Conservation (phyloP, 257 asterid genomes). For the Solanum medicagineum region DNA sequence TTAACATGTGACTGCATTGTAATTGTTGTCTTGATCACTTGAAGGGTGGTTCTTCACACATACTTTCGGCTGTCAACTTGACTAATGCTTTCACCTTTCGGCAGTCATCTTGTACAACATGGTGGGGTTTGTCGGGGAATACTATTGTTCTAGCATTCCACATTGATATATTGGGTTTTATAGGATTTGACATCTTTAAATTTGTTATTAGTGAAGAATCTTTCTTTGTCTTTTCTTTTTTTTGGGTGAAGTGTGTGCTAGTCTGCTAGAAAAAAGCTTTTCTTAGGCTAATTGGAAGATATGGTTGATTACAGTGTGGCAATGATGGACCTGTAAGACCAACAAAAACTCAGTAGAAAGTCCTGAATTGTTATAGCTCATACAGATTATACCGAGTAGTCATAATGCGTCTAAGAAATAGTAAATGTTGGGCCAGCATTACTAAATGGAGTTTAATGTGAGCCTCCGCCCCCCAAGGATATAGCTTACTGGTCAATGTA, state of each 20-base stretch:
- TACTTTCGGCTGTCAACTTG: not conserved
- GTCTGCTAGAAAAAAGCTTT: not conserved
- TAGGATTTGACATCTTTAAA: not conserved
- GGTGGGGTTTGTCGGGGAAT: not conserved
- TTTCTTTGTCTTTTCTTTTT: not conserved
- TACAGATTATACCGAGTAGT: not conserved
- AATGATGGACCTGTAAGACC: not conserved
- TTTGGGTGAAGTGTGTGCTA: not conserved
- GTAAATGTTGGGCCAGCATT: not conserved
- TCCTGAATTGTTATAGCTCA: not conserved
- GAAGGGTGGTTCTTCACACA: not conserved
- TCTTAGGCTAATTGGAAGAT: not conserved
- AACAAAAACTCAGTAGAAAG: not conserved
- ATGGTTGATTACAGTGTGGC: not conserved
- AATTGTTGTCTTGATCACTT: not conserved
- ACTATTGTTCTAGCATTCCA: not conserved
- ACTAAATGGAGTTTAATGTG: not conserved
- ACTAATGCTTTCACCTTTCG: not conserved
- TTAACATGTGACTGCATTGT: not conserved
- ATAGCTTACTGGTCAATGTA: not conserved
- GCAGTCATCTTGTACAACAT: not conserved
- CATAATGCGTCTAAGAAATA: not conserved
- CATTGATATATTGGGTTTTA: not conserved
- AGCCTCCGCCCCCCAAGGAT: not conserved
- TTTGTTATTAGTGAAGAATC: not conserved